Evolutionary conservation across 2,329 filamentous ascomycete species (phyloP).

Genomic region (Colletotrichum coccodes): DNA sequence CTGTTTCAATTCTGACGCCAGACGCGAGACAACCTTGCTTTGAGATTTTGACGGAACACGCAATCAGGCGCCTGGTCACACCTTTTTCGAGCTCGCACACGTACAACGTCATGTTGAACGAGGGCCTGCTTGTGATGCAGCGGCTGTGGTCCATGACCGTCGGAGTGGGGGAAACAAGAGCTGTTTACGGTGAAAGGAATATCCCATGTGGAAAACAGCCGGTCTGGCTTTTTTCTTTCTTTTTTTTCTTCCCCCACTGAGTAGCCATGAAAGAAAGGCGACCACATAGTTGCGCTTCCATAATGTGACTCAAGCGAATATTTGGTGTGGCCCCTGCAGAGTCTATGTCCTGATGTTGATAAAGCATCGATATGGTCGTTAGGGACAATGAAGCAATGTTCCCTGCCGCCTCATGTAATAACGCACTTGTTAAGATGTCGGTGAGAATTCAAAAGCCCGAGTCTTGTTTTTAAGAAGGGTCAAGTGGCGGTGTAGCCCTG

Average conservation of each 20-base stretch:
- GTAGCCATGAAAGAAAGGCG: not conserved
- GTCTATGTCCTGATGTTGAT: not conserved
- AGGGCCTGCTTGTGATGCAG: too few relatives aligned
- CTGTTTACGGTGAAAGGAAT: too few relatives aligned
- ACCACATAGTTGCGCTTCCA: not conserved
- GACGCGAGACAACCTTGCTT: not conserved
- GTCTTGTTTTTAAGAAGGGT: not conserved
- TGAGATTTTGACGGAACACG: not conserved
- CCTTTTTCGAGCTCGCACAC: not conserved
- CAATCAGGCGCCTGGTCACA: not conserved
- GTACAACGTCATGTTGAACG: too few relatives aligned
- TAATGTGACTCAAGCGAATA: too few relatives aligned
- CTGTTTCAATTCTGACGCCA: not conserved
- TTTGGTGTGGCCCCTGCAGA: not conserved
- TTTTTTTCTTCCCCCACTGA: not conserved
- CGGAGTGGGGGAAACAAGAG: too few relatives aligned
- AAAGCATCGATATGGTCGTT: not conserved
- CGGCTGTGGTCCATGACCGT: too few relatives aligned
- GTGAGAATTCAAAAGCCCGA: not conserved
- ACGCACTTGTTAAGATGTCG: not conserved
- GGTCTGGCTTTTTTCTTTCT: too few relatives aligned
- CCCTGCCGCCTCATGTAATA: not conserved
- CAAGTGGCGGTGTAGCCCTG: not conserved
- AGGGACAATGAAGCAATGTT: not conserved
- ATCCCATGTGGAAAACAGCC: too few relatives aligned